phyloP scores from a whole-genome alignment of 1,284 basidiomycete genomes.

The Rhodotorula mucilaginosa region DNA sequence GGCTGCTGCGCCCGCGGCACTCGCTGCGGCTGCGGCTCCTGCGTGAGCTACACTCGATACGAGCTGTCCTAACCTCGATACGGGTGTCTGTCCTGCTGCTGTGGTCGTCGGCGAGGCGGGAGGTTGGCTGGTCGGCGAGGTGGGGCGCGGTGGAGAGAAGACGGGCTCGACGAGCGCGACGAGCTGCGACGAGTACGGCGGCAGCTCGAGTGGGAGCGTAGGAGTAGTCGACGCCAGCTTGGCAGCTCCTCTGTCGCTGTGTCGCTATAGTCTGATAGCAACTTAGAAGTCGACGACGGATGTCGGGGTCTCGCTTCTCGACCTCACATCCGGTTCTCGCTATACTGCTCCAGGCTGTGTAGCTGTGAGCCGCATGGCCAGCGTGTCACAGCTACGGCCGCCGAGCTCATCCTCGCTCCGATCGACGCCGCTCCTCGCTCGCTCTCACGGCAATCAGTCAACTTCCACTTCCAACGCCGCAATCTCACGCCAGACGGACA shows the following conservation, averaged over 20 bases:
- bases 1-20: neutral
- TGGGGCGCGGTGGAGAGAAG: conserved; percentile 22
- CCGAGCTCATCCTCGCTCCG: neutral
- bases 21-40: neutral
- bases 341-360: too few species aligned
- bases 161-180: conserved; percentile 28
- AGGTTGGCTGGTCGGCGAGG: conserved; percentile 15
- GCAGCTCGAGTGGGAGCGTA: conserved; percentile 33
- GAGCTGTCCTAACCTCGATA: conserved; percentile 8
- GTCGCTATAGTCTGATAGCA: too few species aligned
- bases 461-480: neutral
- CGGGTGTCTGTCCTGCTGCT: neutral
- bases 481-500: neutral
- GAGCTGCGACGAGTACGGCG: conserved; percentile 32
- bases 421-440: neutral
- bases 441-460: neutral
- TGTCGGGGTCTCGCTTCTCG: neutral
- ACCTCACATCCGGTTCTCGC: neutral
- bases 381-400: neutral
- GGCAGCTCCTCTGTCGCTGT: neutral
- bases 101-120: conserved; percentile 10
- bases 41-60: conserved; percentile 15
- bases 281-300: neutral
- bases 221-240: conserved; percentile 19
- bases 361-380: neutral